Base-by-base conservation (phyloP, 2,329 filamentous ascomycete genomes). In the Metarhizium album region DNA sequence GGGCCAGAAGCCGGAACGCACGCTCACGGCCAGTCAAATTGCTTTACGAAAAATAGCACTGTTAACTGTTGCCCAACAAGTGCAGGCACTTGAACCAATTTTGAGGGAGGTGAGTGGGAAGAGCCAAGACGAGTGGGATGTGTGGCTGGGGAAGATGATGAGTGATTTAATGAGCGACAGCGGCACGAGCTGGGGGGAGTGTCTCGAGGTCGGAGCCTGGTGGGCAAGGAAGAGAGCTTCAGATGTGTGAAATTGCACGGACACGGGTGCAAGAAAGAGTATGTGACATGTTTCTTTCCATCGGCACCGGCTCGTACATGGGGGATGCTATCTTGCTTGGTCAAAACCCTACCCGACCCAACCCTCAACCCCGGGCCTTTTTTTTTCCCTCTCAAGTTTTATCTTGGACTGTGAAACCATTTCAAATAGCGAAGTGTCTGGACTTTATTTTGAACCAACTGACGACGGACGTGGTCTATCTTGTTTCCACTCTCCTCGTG, bases 101-200 rank as follows among this genome's bases (percentile, higher is more conserved):
- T 71, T 96, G 58, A 80, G 86, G 59, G 86, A 95, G 60, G 81
- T 82, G 45, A 94, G 86, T 61, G 86, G 85, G 14, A 95, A 95
- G 73, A 88, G 85, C 60, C 82, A 87, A 62, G 89, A 95, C 58
- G 90, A 96, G 69, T 96, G 90, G 90, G 87, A 94, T 65, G 75
- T 82, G 42, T 96, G 90, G 90, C 82, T 87, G 70, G 82, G 84
- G 40, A 87, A 84, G 67, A 87, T 95, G 85, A 91, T 89, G 77
- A 79, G 80, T 45, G 86, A 93, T 66, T 68, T 96, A 61, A 76
- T 95, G 62, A 82, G 85, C 64, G 84, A 91, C 54, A 83, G 82
- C 50, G 87, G 87, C 20, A 84, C 87, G 18, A 82, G 80, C 46
- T 90, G 82, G 72, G 90, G 90, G 46, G 90, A 96, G 67, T 95